Evolutionary conservation across 179 eudicot species (phyloP), one percentile per base, ranked within the genome.

Genomic region (Vitellaria paradoxa): DNA sequence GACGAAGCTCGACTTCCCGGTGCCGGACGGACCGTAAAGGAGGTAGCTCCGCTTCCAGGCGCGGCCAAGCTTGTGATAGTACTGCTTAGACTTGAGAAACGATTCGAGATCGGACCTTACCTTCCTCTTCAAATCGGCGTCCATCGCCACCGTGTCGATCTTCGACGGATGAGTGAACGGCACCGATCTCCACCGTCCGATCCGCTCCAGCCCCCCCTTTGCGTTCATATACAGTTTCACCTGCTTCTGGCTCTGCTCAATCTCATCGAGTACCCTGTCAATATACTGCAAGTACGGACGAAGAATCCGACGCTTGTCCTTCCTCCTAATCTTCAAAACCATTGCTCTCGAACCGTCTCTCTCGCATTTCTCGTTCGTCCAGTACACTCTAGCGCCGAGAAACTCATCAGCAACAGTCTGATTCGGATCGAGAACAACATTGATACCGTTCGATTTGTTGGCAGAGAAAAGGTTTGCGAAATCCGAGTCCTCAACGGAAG

Each of bases 1-100:
- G 20, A 88, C 84, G 78, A 91, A 91, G 68, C 90, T 91, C 1
- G 96, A 89, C 73, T 91, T 91, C 3, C 96, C 96, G 7, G 96
- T 91, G 5, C 96, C 96, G 7, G 96, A 86, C 0, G 91, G 90
- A 6, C 96, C 96, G 86, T 91, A 87, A 1, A 91, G 73, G 14
- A 91, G 84, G 59, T 89, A 91, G 60, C 91, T 91, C 72, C 96
- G 83, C 57, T 88, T 80, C 96, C 96, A 91, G 0, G 83, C 90
- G 21, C 96, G 90, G 49, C 96, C 96, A 12, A 91, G 75, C 3
- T 89, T 89, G 75, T 86, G 88, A 68, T 91, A 91, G 67, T 89
- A 91, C 75, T 82, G 86, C 55, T 87, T 87, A 40, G 93, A 86
- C 61, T 89, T 88, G 9, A 84, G 82, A 77, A 91, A 91, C 42